Conservation (phyloP, 768 basidiomycete genomes). For the Asterophora lycoperdoides region DNA sequence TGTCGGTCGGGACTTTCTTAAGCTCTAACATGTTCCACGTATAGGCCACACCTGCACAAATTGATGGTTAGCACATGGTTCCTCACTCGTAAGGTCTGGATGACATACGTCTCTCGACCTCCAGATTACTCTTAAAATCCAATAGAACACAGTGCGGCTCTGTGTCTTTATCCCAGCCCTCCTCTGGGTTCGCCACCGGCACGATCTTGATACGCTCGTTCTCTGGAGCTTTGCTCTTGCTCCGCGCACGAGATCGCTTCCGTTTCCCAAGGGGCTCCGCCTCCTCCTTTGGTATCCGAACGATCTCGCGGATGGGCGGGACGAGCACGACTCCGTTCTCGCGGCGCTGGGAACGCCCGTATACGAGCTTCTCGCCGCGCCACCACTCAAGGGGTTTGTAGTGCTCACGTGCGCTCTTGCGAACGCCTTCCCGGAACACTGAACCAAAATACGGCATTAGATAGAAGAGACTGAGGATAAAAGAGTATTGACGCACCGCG, state of each 20-base stretch:
- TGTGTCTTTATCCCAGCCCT: constrained; percentile 87
- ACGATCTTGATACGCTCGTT: constrained; percentile 27
- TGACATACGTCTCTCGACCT: constrained; percentile 68
- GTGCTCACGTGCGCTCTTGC: constrained; percentile 66
- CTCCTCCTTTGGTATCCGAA: constrained; percentile 41
- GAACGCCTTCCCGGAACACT: constrained; percentile 51
- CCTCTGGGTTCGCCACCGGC: constrained; percentile 47
- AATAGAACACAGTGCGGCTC: constrained; percentile 59
- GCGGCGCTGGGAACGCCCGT: constrained; percentile 47
- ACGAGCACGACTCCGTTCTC: constrained; percentile 45
- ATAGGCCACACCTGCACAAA: constrained; percentile 42
- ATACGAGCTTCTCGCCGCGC: constrained; percentile 89
- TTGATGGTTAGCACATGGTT: not conserved
- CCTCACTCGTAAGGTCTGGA: not conserved
- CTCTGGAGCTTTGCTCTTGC: constrained; percentile 54
- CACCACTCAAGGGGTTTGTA: constrained; percentile 83
- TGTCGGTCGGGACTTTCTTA: not conserved
- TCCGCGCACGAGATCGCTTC: constrained; percentile 45
- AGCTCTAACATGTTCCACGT: constrained; percentile 3
- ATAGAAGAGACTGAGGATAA: not conserved
- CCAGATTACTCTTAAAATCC: constrained; percentile 57
- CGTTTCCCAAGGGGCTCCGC: constrained; percentile 32
- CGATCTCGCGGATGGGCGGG: constrained; percentile 62
- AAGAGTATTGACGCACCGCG: constrained; percentile 24
- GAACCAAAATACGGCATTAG: not conserved